A percentile compares a stretch with the other conserved stretches of the same genome.
Evolutionary conservation across 345 rosid genomes (phyloP).

Genomic region (Citrus trifoliata): DNA sequence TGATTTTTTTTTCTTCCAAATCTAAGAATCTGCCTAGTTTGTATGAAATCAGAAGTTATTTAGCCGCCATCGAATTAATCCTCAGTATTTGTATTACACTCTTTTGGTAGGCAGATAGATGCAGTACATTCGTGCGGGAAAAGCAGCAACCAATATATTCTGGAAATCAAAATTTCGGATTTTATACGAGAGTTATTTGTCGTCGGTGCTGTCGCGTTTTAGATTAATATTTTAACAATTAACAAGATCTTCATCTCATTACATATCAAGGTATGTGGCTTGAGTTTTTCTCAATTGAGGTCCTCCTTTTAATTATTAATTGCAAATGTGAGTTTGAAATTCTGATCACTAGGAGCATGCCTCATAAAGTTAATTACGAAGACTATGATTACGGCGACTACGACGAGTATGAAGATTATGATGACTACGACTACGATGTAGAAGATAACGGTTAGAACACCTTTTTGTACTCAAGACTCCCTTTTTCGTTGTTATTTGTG

Average conservation of each 20-base stretch:
- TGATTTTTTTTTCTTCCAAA: not conserved
- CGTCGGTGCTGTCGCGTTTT: not conserved
- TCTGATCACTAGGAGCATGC: slow-evolving; percentile 36
- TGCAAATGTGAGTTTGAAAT: not conserved
- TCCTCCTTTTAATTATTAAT: not conserved
- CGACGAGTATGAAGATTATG: slow-evolving; percentile 33
- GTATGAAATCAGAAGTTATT: not conserved
- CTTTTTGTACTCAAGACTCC: not conserved
- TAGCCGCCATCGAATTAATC: not conserved
- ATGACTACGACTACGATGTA: slow-evolving; percentile 30
- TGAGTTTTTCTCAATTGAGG: not conserved
- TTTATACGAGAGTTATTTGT: not conserved
- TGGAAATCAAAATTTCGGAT: not conserved
- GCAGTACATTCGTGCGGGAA: not conserved
- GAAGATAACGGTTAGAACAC: slow-evolving; percentile 30
- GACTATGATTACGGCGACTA: slow-evolving; percentile 28
- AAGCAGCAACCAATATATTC: not conserved
- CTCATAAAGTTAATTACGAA: slow-evolving; percentile 44
- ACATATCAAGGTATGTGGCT: not conserved
- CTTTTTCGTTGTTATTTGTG: not conserved
- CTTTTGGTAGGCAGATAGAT: not conserved
- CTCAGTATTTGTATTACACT: not conserved
- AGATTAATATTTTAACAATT: not conserved
- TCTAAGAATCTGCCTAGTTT: not conserved
- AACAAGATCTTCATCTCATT: not conserved